A percentile compares a stretch with the other conserved stretches of the same genome.
Conservation (phyloP, 768 basidiomycete genomes). For the Dacryopinax primogenitus region DNA sequence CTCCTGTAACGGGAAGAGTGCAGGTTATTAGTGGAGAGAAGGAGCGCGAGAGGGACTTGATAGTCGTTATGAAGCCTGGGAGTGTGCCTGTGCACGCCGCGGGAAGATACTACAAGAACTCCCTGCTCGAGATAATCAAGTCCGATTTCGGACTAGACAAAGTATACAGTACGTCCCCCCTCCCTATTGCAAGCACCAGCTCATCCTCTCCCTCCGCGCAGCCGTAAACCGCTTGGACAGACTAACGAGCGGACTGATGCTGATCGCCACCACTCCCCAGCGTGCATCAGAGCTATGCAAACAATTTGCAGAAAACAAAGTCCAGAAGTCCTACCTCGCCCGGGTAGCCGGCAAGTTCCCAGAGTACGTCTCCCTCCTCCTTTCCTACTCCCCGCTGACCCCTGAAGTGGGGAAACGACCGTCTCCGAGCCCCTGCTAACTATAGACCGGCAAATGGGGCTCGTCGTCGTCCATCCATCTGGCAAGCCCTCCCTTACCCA, state of each 20-base stretch:
- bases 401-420: slow-evolving; percentile 53
- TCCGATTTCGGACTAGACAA: slow-evolving; percentile 70
- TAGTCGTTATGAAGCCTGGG: slow-evolving; percentile 94
- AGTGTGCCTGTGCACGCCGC: slow-evolving; percentile 93
- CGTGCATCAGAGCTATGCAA: slow-evolving; percentile 57
- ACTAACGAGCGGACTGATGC: slow-evolving; percentile 90
- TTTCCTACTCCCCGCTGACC: not conserved
- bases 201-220: slow-evolving; percentile 24
- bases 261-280: slow-evolving; percentile 61
- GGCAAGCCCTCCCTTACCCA: slow-evolving; percentile 90
- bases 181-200: not conserved
- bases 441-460: slow-evolving; percentile 89
- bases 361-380: slow-evolving; percentile 39
- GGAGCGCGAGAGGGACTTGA: slow-evolving; percentile 50
- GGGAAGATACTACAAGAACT: slow-evolving; percentile 81
- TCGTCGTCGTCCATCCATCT: slow-evolving; percentile 90
- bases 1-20: slow-evolving; percentile 76
- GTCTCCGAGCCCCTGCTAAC: slow-evolving; percentile 82
- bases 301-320: slow-evolving; percentile 70
- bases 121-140: slow-evolving; percentile 73
- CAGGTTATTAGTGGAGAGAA: slow-evolving; percentile 65
- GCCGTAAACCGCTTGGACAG: slow-evolving; percentile 91
- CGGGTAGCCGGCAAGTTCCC: slow-evolving; percentile 78
- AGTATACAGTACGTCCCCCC: slow-evolving; percentile 56
- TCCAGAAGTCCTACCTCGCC: slow-evolving; percentile 88